Conservation (phyloP, 345 rosid genomes). For the thale cress (Arabidopsis thaliana) region DNA sequence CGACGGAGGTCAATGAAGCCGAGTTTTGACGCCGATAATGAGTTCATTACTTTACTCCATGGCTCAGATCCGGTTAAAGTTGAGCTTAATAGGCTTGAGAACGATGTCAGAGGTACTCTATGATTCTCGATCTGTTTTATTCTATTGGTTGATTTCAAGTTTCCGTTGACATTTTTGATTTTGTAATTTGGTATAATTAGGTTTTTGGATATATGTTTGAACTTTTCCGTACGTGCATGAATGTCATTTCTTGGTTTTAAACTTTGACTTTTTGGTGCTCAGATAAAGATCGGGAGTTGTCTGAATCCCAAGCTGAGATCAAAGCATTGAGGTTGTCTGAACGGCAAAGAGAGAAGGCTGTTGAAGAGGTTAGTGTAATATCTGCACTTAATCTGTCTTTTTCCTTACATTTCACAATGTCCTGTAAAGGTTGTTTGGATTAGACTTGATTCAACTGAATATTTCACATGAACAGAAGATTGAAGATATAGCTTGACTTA, state of each 20-base stretch:
- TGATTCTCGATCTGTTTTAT: slow-evolving; percentile 69
- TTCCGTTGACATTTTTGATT: slow-evolving; percentile 36
- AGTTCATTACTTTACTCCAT: slow-evolving; percentile 84
- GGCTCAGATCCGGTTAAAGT: slow-evolving; percentile 99
- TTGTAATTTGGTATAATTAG: slow-evolving; percentile 15
- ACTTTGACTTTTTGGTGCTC: slow-evolving; percentile 36
- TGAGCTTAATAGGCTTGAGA: slow-evolving; percentile 97
- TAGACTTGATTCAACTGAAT: background rate
- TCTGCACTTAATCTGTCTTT: slow-evolving; percentile 1
- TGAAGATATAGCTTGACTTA: slow-evolving; percentile 1
- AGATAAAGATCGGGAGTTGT: slow-evolving; percentile 97
- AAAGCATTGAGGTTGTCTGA: slow-evolving; percentile 87
- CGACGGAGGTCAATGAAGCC: slow-evolving; percentile 81
- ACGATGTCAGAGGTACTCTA: slow-evolving; percentile 90
- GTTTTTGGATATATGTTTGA: background rate
- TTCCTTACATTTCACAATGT: background rate
- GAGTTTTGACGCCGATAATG: slow-evolving; percentile 87
- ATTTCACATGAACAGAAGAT: background rate
- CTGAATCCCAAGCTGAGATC: slow-evolving; percentile 95
- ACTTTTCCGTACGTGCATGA: slow-evolving; percentile 30
- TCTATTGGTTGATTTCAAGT: slow-evolving; percentile 40
- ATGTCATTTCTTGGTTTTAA: slow-evolving; percentile 30
- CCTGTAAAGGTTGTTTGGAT: background rate
- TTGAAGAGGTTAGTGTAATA: slow-evolving; percentile 80
- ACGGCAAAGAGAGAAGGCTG: slow-evolving; percentile 92